Evolutionary conservation across 345 rosid genomes (phyloP), one percentile per base, ranked within the genome.

Genomic region (Lepidium africanum): DNA sequence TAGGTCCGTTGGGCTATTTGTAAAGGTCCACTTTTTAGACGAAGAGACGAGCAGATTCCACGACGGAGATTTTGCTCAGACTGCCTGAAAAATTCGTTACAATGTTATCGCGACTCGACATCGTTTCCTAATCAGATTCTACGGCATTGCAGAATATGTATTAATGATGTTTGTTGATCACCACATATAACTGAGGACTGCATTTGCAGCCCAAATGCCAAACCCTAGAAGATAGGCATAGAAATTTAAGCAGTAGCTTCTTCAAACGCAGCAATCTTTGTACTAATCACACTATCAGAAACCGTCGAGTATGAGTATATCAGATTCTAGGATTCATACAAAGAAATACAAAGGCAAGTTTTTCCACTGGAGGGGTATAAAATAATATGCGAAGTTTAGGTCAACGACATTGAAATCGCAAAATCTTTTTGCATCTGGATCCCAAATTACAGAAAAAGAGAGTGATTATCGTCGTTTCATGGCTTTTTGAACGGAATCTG

Each of bases 401-500:
- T 56, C 59, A 57, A 58, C 19, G 61, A 56, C 10, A 56, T 6
- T n/a, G 12, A 37, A 71, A 63, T 35, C 39, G 12, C 15, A 12
- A 15, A 17, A 63, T 27, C 17, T n/a, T 41, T 41, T 30, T 41
- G 52, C 41, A 53, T 54, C 52, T 54, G 50, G 62, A 41, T 71
- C 56, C 38, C 41, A 39, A 21, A 60, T 38, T 38, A n/a, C 49
- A 48, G 3, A 47, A 55, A 59, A 12, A 36, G 35, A 33, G 70
- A 58, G 61, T 21, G 17, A 65, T 81, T 74, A 81, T n/a, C n/a
- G n/a, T 72, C 83, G 82, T 73, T 82, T 77, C 67, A 72, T 59
- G 2, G 69, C 74, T 59, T 75, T 77, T 10, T 75, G 82, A 48
- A 80, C 72, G 14, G 75, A 72, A 73, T 72, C 70, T 9, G 82